Percentiles rank a stretch among this genome's conserved stretches.
Conservation (phyloP, 2,329 filamentous ascomycete species). For the Ascochyta viciae-villosae region DNA sequence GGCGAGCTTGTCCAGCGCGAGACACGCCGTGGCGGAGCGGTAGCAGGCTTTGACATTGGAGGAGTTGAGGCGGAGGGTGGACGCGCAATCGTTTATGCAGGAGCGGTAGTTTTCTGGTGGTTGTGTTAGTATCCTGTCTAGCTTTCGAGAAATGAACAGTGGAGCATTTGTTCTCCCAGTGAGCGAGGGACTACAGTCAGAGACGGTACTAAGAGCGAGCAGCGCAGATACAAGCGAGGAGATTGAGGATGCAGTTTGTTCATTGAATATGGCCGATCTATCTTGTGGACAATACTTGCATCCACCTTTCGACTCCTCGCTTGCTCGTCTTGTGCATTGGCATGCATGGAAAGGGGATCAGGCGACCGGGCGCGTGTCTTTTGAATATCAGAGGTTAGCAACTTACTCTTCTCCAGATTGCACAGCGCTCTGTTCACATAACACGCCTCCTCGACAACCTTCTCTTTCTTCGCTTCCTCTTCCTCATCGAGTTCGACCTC, state of each 20-base stretch:
- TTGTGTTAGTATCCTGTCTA: background rate
- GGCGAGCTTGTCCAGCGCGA: slow-evolving; percentile 76
- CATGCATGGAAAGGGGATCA: background rate
- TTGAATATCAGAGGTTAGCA: background rate
- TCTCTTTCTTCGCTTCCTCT: slow-evolving; percentile 68
- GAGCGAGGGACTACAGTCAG: background rate
- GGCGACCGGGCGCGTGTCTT: background rate
- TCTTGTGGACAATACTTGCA: slow-evolving; percentile 7
- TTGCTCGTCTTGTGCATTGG: background rate
- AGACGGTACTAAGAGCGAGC: background rate
- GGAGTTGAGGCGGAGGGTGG: slow-evolving; percentile 78
- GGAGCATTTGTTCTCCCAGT: background rate
- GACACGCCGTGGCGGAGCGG: slow-evolving; percentile 78
- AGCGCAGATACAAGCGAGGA: background rate
- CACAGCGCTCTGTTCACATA: slow-evolving; percentile 89
- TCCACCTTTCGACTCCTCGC: slow-evolving; percentile 4
- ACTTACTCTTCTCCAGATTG: slow-evolving; percentile 78
- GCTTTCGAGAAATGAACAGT: too few relatives aligned
- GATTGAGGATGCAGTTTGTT: slow-evolving; percentile 8
- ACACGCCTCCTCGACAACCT: slow-evolving; percentile 73
- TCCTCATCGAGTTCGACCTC: slow-evolving; percentile 63
- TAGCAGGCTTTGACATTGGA: slow-evolving; percentile 90
- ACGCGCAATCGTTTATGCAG: slow-evolving; percentile 83
- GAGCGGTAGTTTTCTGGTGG: slow-evolving; percentile 79
- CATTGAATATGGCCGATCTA: slow-evolving; percentile 8